Base-by-base conservation (phyloP, 805 yeast species). In the Candida anglica region DNA sequence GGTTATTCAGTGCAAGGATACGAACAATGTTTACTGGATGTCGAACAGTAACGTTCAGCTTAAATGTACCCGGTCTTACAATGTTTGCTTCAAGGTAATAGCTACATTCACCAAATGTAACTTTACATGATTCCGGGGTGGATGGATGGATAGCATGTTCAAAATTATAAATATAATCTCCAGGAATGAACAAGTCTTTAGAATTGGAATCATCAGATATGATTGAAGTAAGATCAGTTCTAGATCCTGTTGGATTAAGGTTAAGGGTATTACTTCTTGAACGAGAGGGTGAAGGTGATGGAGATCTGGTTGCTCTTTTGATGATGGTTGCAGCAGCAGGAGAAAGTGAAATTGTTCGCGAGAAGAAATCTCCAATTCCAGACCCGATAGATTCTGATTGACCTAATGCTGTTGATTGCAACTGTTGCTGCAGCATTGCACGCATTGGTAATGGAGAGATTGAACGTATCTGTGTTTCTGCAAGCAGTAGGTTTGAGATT, bases 161-260 rank as follows among this genome's bases (percentile, higher is more conserved):
- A 57, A 93, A 91, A 39, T 86, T 83, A 64, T 91, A 93, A 29
- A 87, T 72, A 52, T 93, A 93, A 49, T 89, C 97, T 15, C 98
- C 98, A 0, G 95, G 87, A 15, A 72, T 66, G 46, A 91, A 89
- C 3, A 32, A 36, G n/a, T n/a, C n/a, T 32, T 32, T 5, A 48
- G 42, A 27, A 33, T 25, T 24, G 27, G 16, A 6, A 22, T 22
- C 5, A 22, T 14, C 25, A 22, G 25, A 11, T 22, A 14, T 22
- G 13, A 22, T 11, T 11, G 23, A 21, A 9, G 11, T 11, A 9
- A 9, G 10, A 9, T 9, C 23, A 11, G 23, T 21, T 9, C 11
- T 11, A 21, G 23, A 9, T 9, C 10, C 11, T 11, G 11, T 11
- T 9, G 23, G 23, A 11, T 11, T 21, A 11, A 21, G 23, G 9